Evolutionary conservation across 345 rosid species (phyloP).

Genomic region (Syzygium jambos): DNA sequence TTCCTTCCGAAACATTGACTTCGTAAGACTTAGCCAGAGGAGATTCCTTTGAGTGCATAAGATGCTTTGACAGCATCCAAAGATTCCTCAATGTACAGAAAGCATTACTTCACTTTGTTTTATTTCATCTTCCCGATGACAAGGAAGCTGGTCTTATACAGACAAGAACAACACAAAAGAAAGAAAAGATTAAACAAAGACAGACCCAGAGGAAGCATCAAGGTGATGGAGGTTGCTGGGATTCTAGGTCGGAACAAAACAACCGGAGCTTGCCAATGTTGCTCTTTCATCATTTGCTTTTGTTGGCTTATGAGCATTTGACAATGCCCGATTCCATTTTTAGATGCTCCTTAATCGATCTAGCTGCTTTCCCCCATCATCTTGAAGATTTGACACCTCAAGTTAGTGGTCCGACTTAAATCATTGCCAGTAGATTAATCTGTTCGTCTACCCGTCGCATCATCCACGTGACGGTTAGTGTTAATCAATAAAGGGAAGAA

Average conservation of each 20-base stretch:
- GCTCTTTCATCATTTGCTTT: neutral
- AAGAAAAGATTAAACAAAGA: neutral
- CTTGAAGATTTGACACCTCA: neutral
- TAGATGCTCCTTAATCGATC: neutral
- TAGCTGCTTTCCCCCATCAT: neutral
- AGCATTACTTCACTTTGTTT: neutral
- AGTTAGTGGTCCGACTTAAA: neutral
- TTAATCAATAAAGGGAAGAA: neutral
- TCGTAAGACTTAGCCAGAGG: neutral
- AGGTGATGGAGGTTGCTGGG: neutral
- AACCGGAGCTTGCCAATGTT: neutral
- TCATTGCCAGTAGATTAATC: neutral
- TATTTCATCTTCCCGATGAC: no score
- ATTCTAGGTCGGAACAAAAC: neutral
- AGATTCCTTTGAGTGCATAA: neutral
- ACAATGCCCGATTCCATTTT: neutral
- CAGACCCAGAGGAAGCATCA: neutral
- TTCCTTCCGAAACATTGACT: neutral
- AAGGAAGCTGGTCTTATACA: no score
- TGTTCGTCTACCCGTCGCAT: neutral
- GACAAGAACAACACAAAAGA: neutral
- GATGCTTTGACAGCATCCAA: neutral
- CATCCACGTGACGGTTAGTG: neutral
- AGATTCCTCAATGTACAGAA: neutral
- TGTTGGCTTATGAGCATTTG: neutral